These are phyloP conservation scores for Pichia sp. DNA, from an alignment of 1,139 yeast species.

Conservation along the genomic window DNA sequence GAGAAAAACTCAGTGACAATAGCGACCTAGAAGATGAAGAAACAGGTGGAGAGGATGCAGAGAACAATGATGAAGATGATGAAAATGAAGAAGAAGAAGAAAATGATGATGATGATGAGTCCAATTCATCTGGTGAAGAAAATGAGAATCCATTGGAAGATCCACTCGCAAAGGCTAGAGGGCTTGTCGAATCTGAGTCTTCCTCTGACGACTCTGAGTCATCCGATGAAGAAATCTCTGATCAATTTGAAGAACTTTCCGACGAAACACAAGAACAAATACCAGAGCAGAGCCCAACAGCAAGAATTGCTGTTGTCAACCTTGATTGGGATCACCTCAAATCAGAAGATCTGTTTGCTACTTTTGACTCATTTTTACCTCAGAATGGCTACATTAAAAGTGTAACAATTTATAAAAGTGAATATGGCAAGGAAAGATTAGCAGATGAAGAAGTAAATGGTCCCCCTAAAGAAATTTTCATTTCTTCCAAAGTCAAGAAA, in stretches of 20 bases:
- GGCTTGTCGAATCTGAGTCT: conserved; percentile 37
- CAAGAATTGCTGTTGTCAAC: conserved; percentile 82
- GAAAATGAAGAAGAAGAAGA: conserved; percentile 44
- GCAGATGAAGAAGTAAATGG: conserved; percentile 86
- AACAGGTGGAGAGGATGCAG: conserved; percentile 8
- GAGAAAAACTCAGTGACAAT: conserved; percentile 23
- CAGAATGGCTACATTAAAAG: conserved; percentile 59
- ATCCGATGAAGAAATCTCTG: conserved; percentile 24
- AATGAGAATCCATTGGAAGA: conserved; percentile 30
- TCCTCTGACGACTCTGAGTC: conserved; percentile 27
- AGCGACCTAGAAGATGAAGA: conserved; percentile 3
- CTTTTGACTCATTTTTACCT: conserved; percentile 84
- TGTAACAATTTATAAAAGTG: conserved; percentile 83
- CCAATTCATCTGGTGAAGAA: conserved; percentile 27
- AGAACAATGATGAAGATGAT: conserved; percentile 18
- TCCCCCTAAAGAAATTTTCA: conserved; percentile 81
- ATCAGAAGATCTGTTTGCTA: conserved; percentile 83
- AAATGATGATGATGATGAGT: conserved; percentile 47
- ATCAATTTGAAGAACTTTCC: conserved; percentile 35
- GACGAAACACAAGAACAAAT: conserved; percentile 58
- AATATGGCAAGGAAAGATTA: conserved; percentile 90
- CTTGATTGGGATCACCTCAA: conserved; percentile 95
- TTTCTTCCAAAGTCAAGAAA: conserved; percentile 35
- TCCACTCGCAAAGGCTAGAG: conserved; percentile 51
- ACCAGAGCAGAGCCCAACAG: conserved; percentile 80